A percentile compares a stretch with the other conserved stretches of the same genome.
These are phyloP conservation scores for Oryza glaberrima DNA, from an alignment of 176 grass and related monocot genomes.

Conservation along the genomic window DNA sequence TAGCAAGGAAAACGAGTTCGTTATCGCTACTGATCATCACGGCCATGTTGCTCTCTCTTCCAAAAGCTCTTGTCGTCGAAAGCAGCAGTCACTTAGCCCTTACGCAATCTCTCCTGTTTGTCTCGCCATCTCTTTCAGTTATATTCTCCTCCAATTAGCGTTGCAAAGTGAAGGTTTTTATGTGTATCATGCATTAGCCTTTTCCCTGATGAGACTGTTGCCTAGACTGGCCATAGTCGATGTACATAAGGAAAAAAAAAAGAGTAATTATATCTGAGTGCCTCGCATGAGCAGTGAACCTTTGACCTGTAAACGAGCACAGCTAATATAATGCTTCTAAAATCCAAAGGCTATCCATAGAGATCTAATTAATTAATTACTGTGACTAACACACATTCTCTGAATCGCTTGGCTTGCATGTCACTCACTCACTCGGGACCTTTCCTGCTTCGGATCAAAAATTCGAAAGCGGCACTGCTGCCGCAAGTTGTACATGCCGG, in stretches of 20 bases:
- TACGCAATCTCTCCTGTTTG: slow-evolving; percentile 62
- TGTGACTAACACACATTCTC: slow-evolving; percentile 3
- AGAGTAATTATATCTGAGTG: neutral
- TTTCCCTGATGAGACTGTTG: slow-evolving; percentile 15
- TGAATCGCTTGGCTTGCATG: neutral
- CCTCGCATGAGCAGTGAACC: slow-evolving; percentile 13
- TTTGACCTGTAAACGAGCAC: slow-evolving; percentile 31
- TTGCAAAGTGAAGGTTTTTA: slow-evolving; percentile 35
- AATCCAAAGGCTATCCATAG: slow-evolving; percentile 1
- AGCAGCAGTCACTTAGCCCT: slow-evolving; percentile 64
- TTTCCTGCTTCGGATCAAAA: slow-evolving; percentile 45
- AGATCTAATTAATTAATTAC: slow-evolving; percentile 17
- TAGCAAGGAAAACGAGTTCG: slow-evolving; percentile 21
- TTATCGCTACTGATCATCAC: slow-evolving; percentile 27
- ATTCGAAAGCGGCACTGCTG: slow-evolving; percentile 43
- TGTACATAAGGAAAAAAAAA: neutral
- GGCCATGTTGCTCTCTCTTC: slow-evolving; percentile 36
- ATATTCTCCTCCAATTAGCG: slow-evolving; percentile 46
- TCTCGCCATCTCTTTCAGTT: slow-evolving; percentile 55
- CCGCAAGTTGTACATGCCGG: slow-evolving; percentile 43
- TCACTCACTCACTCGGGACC: neutral
- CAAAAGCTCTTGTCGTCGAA: slow-evolving; percentile 47
- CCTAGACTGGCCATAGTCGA: slow-evolving; percentile 16
- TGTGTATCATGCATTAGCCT: slow-evolving; percentile 31
- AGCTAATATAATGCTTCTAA: neutral